phyloP scores from a whole-genome alignment of 2,329 filamentous ascomycete species.

The Sclerotinia sclerotiorum region DNA sequence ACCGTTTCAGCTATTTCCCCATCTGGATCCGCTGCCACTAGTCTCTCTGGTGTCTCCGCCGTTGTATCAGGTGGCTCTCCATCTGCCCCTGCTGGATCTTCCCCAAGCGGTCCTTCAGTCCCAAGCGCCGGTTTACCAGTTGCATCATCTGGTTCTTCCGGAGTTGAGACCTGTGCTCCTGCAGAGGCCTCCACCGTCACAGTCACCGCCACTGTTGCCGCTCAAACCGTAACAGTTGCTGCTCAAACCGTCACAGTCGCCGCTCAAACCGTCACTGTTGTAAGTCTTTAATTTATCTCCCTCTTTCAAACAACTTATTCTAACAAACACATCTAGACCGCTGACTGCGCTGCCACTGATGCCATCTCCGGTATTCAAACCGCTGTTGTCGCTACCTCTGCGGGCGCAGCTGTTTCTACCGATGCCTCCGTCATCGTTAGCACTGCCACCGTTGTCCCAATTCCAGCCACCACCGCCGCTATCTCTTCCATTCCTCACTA shows the following conservation, averaged over 20 bases:
- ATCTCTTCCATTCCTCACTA: constrained; percentile 26
- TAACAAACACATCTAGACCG: constrained; percentile 26
- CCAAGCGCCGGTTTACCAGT: neutral
- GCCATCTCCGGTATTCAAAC: constrained; percentile 16
- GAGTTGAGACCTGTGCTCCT: constrained; percentile 18
- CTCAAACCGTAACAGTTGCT: constrained; percentile 34
- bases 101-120: too few relatives aligned
- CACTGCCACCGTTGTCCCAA: constrained; percentile 36
- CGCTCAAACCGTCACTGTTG: constrained; percentile 36
- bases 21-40: constrained; percentile 16
- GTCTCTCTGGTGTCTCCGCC: constrained; percentile 14
- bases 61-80: constrained; percentile 13
- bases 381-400: constrained; percentile 7
- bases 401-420: neutral
- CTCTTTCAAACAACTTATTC: constrained; percentile 2
- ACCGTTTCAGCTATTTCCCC: constrained; percentile 26
- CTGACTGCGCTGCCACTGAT: constrained; percentile 14
- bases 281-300: constrained; percentile 26
- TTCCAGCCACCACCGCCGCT: constrained; percentile 28
- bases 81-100: constrained; percentile 1
- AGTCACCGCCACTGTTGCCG: constrained; percentile 32
- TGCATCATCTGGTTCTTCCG: constrained; percentile 17
- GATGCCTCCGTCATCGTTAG: constrained; percentile 27
- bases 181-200: constrained; percentile 34
- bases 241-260: constrained; percentile 32